Evolutionary conservation across 768 basidiomycete genomes (phyloP).

Genomic region (Rhodotorula sphaerocarpa): DNA sequence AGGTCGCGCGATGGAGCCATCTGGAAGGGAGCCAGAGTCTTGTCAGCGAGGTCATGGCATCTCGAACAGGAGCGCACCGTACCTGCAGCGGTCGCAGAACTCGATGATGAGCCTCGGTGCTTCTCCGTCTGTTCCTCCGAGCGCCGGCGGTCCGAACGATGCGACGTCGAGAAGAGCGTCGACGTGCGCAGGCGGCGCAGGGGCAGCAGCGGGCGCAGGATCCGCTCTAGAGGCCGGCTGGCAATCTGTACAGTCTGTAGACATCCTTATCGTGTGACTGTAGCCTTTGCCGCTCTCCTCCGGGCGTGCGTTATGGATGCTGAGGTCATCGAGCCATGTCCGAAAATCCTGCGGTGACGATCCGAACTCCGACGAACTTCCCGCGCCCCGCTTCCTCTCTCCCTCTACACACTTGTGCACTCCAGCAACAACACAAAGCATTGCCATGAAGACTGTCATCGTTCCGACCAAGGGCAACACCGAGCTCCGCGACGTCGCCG

Average conservation of each 20-base stretch:
- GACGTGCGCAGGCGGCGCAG: no score
- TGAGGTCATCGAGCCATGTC: not conserved
- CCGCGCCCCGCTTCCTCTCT: not conserved
- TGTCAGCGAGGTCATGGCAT: not conserved
- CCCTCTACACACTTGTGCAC: not conserved
- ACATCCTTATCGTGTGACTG: no score
- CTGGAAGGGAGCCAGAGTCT: not conserved
- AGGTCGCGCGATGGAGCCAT: conserved; percentile 45
- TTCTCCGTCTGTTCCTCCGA: conserved; percentile 6
- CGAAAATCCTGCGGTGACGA: not conserved
- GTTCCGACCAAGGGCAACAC: conserved; percentile 8
- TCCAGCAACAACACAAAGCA: not conserved
- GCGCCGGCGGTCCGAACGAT: conserved; percentile 10
- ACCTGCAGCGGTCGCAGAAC: conserved; percentile 47
- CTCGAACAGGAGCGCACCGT: not conserved
- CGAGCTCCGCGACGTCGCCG: conserved; percentile 8
- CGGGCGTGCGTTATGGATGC: not conserved
- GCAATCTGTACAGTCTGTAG: no score
- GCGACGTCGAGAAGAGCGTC: conserved; percentile 1
- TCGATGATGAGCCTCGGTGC: conserved; percentile 42
- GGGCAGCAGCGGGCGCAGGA: no score
- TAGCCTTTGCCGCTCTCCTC: no score
- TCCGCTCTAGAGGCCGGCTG: no score
- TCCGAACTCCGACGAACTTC: no score
- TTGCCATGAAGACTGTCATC: conserved; percentile 10